These are phyloP conservation scores for Mycena kentingensis DNA, from an alignment of 768 basidiomycete genomes.

Conservation along the genomic window DNA sequence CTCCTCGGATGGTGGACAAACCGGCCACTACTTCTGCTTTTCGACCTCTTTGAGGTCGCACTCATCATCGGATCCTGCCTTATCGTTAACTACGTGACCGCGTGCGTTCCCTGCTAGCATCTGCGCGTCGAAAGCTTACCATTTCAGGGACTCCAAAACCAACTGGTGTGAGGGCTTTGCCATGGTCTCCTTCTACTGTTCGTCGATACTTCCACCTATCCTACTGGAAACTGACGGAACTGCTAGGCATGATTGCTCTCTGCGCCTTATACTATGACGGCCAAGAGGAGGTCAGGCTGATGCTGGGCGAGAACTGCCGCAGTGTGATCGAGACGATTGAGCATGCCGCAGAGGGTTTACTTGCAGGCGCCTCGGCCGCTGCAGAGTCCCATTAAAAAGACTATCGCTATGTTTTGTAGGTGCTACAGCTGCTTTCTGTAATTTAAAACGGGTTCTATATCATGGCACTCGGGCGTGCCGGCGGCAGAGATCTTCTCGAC, in stretches of 20 bases:
- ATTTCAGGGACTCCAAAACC: slow-evolving; percentile 52
- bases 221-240: no score
- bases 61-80: slow-evolving; percentile 68
- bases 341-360: slow-evolving; percentile 14
- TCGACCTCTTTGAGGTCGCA: slow-evolving; percentile 72
- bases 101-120: slow-evolving; percentile 51
- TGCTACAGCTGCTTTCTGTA: no score
- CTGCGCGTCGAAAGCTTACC: not conserved
- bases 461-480: no score
- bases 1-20: slow-evolving; percentile 67
- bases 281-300: slow-evolving; percentile 47
- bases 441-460: no score
- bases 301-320: slow-evolving; percentile 40
- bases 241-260: slow-evolving; percentile 46
- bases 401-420: no score
- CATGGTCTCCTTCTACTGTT: slow-evolving; percentile 54
- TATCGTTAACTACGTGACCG: slow-evolving; percentile 79
- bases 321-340: slow-evolving; percentile 41
- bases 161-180: slow-evolving; percentile 77
- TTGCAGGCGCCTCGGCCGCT: no score
- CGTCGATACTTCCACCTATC: not conserved
- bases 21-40: slow-evolving; percentile 64
- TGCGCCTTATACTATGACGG: slow-evolving; percentile 70
- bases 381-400: no score
- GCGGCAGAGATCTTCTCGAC: no score